Conservation (phyloP, 108 stramenopile genomes). For the Conticribra weissflogii region DNA sequence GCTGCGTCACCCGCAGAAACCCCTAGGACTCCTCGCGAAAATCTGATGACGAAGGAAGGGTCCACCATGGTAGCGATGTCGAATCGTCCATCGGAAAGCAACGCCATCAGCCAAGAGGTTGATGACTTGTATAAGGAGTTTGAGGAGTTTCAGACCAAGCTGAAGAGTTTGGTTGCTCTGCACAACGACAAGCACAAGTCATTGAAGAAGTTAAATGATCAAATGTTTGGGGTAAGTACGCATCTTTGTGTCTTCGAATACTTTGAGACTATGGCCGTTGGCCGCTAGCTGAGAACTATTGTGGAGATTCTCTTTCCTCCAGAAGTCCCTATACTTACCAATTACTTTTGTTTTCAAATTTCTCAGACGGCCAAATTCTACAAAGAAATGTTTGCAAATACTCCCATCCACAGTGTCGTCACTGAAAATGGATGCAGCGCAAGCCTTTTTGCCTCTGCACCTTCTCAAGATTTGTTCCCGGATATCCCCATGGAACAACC, state of each 20-base stretch:
- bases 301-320: neutral
- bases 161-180: constrained; percentile 35
- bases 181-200: constrained; percentile 32
- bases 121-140: constrained; percentile 32
- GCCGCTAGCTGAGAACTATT: neutral
- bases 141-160: constrained; percentile 23
- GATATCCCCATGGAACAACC: neutral
- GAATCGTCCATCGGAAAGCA: constrained; percentile 12
- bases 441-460: neutral
- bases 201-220: constrained; percentile 38
- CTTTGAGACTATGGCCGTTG: neutral
- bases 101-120: constrained; percentile 29
- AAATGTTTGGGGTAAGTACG: constrained; percentile 35
- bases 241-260: neutral
- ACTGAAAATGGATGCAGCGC: constrained; percentile 5
- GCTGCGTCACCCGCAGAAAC: neutral
- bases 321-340: neutral
- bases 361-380: constrained; percentile 38
- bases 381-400: constrained; percentile 31
- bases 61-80: neutral
- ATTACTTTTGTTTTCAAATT: neutral
- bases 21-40: neutral
- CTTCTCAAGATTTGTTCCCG: constrained; percentile 1
- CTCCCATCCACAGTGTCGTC: constrained; percentile 30
- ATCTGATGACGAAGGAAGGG: neutral